Evolutionary conservation across 345 rosid genomes (phyloP).

Genomic region (Physaria fendleri): DNA sequence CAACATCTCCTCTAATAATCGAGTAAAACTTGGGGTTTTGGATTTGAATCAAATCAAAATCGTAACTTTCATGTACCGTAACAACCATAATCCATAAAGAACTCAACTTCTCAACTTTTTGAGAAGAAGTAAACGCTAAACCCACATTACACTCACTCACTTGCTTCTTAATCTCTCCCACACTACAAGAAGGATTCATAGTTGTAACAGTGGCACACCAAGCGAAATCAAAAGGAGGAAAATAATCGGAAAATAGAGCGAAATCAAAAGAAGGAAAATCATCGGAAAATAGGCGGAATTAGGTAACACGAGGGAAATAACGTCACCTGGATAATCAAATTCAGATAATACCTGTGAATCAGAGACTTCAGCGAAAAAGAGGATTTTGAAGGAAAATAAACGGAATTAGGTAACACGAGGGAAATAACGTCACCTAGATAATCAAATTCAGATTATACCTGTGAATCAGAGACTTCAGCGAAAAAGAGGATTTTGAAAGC

Average conservation of each 20-base stretch:
- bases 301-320: constrained; percentile 58
- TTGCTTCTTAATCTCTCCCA: constrained; percentile 45
- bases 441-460: too few relatives aligned
- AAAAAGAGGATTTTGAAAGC: too few relatives aligned
- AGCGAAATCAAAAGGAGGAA: too few relatives aligned
- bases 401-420: too few relatives aligned
- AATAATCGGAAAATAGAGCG: too few relatives aligned
- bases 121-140: constrained; percentile 42
- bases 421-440: too few relatives aligned
- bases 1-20: constrained; percentile 29
- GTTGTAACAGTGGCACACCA: constrained; percentile 65
- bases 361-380: too few relatives aligned
- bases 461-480: too few relatives aligned
- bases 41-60: constrained; percentile 12
- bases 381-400: too few relatives aligned
- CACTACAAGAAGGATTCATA: constrained; percentile 52
- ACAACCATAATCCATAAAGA: constrained; percentile 33
- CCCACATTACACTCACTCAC: constrained; percentile 34
- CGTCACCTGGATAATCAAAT: constrained; percentile 53
- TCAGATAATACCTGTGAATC: too few relatives aligned
- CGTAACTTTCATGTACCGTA: constrained; percentile 44
- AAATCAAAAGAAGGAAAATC: constrained; percentile 49
- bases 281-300: constrained; percentile 62
- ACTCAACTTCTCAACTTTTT: constrained; percentile 32
- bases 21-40: constrained; percentile 33